These are phyloP conservation scores for Trichophyton mentagrophytes DNA, from an alignment of 2,329 filamentous ascomycete genomes.

Conservation along the genomic window DNA sequence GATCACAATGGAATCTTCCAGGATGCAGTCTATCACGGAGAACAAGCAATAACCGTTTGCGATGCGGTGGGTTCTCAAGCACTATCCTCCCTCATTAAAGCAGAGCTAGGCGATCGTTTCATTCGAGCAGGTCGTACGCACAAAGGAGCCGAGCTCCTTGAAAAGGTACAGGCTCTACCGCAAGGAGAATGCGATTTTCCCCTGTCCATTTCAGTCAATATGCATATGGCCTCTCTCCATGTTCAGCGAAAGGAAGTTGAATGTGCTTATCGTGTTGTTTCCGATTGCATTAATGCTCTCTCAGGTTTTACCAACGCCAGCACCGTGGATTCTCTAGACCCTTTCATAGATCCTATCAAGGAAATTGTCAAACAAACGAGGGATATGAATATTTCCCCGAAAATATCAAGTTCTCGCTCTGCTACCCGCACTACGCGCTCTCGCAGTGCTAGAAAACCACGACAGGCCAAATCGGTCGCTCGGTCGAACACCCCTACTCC, in stretches of 20 bases:
- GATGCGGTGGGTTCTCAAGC: constrained; percentile 52
- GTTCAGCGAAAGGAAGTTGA: constrained; percentile 31
- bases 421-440: neutral
- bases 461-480: neutral
- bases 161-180: constrained; percentile 46
- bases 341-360: constrained; percentile 19
- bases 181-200: constrained; percentile 40
- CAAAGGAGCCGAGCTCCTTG: constrained; percentile 44
- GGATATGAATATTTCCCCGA: constrained; percentile 25
- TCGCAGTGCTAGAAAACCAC: neutral
- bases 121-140: constrained; percentile 37
- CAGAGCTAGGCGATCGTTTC: constrained; percentile 37
- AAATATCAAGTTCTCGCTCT: constrained; percentile 13
- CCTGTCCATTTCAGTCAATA: constrained; percentile 38
- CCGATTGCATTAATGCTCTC: constrained; percentile 37
- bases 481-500: constrained; percentile 14
- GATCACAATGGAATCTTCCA: constrained; percentile 74
- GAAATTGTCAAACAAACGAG: constrained; percentile 33
- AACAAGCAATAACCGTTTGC: constrained; percentile 70
- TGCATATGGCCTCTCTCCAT: constrained; percentile 35
- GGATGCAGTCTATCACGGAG: constrained; percentile 76
- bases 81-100: constrained; percentile 36
- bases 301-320: neutral
- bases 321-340: constrained; percentile 17
- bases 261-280: constrained; percentile 37